These are phyloP conservation scores for Mortierella hygrophila DNA, from an alignment of 192 early-diverging fungal genomes.

Conservation along the genomic window DNA sequence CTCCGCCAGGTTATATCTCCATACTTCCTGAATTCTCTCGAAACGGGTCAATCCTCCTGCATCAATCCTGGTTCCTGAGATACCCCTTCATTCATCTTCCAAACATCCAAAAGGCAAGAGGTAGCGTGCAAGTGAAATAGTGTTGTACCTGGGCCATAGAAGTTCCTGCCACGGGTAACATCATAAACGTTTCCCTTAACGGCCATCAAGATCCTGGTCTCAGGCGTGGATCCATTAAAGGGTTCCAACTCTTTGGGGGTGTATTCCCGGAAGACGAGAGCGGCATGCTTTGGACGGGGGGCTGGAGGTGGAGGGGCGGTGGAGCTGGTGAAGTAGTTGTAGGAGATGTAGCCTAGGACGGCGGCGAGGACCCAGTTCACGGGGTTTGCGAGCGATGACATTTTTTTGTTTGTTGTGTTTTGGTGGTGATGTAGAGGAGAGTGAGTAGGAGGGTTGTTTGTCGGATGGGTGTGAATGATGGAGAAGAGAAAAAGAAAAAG, in stretches of 20 bases:
- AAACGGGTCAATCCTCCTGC: too few relatives aligned
- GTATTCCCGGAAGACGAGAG: slow-evolving; percentile 77
- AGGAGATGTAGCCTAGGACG: slow-evolving; percentile 68
- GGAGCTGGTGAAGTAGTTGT: slow-evolving; percentile 58
- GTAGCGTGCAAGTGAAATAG: background rate
- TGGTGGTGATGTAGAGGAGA: background rate
- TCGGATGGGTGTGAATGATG: background rate
- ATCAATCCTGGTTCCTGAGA: background rate
- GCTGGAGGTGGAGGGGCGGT: slow-evolving; percentile 31
- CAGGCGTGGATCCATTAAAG: slow-evolving; percentile 76
- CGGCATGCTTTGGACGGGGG: slow-evolving; percentile 60
- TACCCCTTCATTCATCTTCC: background rate
- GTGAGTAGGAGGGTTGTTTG: background rate
- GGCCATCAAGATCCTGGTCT: slow-evolving; percentile 80
- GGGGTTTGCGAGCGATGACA: slow-evolving; percentile 64
- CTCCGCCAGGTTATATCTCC: too few relatives aligned
- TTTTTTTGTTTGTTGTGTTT: background rate
- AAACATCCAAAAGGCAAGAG: background rate
- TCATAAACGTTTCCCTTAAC: slow-evolving; percentile 93
- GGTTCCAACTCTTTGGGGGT: slow-evolving; percentile 81
- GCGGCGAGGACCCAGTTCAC: slow-evolving; percentile 77
- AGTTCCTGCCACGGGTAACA: slow-evolving; percentile 82
- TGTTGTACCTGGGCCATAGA: slow-evolving; percentile 89
- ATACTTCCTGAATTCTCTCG: too few relatives aligned
- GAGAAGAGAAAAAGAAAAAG: background rate